A percentile compares a stretch with the other conserved stretches of the same genome.
Conservation (phyloP, 2,329 filamentous ascomycete genomes). For the Pseudodiploospora longispora region DNA sequence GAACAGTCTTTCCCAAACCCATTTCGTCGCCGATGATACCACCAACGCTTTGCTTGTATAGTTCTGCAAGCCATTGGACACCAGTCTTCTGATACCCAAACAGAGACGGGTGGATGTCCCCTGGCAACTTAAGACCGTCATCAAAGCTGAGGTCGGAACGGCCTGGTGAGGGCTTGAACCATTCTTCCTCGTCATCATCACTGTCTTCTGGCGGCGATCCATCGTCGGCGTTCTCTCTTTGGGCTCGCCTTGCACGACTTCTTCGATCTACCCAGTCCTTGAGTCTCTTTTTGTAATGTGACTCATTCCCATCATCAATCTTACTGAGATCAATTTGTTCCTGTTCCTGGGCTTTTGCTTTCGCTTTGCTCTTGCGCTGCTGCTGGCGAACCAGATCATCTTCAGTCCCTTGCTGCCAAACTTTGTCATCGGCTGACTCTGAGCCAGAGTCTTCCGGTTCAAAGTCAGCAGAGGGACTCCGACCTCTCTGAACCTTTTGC, state of each 20-base stretch:
- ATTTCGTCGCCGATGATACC: conserved; percentile 97
- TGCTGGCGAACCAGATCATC: conserved; percentile 30
- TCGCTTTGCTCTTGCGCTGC: conserved; percentile 35
- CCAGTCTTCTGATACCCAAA: conserved; percentile 98
- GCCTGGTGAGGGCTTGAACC: conserved; percentile 80
- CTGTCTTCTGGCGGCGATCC: conserved; percentile 31
- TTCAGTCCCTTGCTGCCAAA: conserved; percentile 32
- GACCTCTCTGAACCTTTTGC: conserved; percentile 29
- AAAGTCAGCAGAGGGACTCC: conserved; percentile 40
- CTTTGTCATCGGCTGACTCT: conserved; percentile 24
- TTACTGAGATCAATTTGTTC: conserved; percentile 42
- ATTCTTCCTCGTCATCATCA: conserved; percentile 50
- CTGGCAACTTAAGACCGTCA: conserved; percentile 71
- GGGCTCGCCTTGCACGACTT: conserved; percentile 32
- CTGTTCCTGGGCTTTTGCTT: conserved; percentile 25
- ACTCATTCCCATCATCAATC: conserved; percentile 85
- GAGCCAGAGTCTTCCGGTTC: conserved; percentile 26
- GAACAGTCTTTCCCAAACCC: conserved; percentile 90
- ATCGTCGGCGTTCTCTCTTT: conserved; percentile 27
- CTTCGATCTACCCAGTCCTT: conserved; percentile 61
- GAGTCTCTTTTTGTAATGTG: conserved; percentile 67
- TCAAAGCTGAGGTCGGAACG: conserved; percentile 68
- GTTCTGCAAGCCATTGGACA: conserved; percentile 90
- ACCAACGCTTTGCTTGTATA: conserved; percentile 82
- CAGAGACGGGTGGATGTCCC: conserved; percentile 84